A percentile compares a stretch with the other conserved stretches of the same genome.
phyloP scores from a whole-genome alignment of 2,329 filamentous ascomycete genomes.

The Cryoendolithus antarcticus region DNA sequence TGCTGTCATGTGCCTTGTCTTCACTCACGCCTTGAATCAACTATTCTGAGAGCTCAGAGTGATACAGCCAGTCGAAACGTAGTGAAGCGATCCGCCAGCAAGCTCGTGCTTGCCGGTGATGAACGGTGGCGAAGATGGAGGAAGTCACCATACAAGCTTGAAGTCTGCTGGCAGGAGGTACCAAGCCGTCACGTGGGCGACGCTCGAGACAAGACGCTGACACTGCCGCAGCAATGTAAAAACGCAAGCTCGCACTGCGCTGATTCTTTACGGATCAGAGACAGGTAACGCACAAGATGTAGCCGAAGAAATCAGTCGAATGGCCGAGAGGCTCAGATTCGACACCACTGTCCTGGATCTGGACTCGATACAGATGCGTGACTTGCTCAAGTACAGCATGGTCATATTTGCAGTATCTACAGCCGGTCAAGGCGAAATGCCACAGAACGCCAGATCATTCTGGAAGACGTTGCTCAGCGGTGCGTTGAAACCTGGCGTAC shows the following conservation, averaged over 20 bases:
- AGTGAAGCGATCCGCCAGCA: no score
- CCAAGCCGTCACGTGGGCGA: no score
- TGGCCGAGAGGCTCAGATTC: constrained; percentile 69
- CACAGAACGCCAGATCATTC: constrained; percentile 66
- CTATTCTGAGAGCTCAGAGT: no score
- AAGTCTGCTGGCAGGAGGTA: no score
- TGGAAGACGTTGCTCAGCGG: constrained; percentile 78
- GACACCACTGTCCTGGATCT: constrained; percentile 63
- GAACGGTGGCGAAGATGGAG: no score
- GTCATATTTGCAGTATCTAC: constrained; percentile 79
- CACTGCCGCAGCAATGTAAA: background rate
- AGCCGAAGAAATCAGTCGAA: constrained; percentile 67
- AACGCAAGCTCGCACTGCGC: constrained; percentile 33
- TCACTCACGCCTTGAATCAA: no score
- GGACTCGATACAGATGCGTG: constrained; percentile 54
- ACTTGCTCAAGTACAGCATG: constrained; percentile 37
- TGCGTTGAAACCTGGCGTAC: constrained; percentile 58
- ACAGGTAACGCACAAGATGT: constrained; percentile 90
- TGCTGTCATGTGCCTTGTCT: no score
- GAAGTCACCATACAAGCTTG: no score
- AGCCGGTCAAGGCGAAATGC: constrained; percentile 88
- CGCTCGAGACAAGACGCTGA: no score
- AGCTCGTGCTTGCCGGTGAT: no score
- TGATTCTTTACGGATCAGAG: constrained; percentile 87
- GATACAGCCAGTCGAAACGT: no score